Evolutionary conservation across 2,329 filamentous ascomycete species (phyloP).

Genomic region (Clonostachys byssicola): DNA sequence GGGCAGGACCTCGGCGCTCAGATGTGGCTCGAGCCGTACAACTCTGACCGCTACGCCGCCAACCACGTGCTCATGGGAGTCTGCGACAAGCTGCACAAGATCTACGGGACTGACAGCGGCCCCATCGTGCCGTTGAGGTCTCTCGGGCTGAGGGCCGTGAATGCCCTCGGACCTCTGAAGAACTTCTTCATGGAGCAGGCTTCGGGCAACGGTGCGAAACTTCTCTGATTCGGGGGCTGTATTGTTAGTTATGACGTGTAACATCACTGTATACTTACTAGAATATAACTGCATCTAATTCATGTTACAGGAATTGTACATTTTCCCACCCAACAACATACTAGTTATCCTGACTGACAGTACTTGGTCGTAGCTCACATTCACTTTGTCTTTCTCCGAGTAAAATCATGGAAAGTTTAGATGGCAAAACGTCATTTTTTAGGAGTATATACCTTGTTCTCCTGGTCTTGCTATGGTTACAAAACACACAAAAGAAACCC

Average conservation of each 20-base stretch:
- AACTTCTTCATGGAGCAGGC: conserved; percentile 78
- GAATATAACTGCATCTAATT: conserved; percentile 1
- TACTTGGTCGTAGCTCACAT: neutral
- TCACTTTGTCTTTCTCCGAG: neutral
- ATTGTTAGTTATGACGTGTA: conserved; percentile 2
- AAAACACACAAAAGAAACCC: conserved; percentile 25
- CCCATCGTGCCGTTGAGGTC: conserved; percentile 79
- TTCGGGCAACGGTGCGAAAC: conserved; percentile 46
- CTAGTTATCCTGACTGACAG: neutral
- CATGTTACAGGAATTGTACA: neutral
- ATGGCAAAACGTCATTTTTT: neutral
- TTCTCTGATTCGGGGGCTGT: conserved; percentile 18
- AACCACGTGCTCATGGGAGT: conserved; percentile 78
- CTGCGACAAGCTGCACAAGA: conserved; percentile 86
- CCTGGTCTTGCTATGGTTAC: conserved; percentile 30
- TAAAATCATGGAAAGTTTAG: neutral
- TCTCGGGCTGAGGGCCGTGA: conserved; percentile 70
- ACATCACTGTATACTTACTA: neutral
- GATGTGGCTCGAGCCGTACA: conserved; percentile 78
- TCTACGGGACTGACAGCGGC: conserved; percentile 78
- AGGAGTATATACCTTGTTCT: conserved; percentile 29
- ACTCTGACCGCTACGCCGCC: conserved; percentile 72
- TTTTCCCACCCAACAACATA: neutral
- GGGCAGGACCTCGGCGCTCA: conserved; percentile 83
- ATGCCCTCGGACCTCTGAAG: conserved; percentile 73